phyloP scores from a whole-genome alignment of 805 yeast genomes.

The Saturnispora mendoncae region DNA sequence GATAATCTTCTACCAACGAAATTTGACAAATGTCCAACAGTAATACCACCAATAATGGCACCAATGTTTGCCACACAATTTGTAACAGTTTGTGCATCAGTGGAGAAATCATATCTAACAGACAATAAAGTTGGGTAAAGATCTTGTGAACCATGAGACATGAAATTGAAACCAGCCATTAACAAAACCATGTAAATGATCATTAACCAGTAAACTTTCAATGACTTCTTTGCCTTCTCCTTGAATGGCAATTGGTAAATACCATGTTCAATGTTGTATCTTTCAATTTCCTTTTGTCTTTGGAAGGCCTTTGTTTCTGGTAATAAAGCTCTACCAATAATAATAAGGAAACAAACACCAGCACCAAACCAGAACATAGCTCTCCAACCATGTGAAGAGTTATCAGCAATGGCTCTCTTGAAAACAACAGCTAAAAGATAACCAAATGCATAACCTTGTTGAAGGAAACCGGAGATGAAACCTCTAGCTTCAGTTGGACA shows the following conservation, averaged over 20 bases:
- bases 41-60: slow-evolving; percentile 47
- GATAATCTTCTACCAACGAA: slow-evolving; percentile 48
- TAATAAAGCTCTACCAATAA: slow-evolving; percentile 33
- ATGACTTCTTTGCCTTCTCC: slow-evolving; percentile 29
- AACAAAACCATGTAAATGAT: slow-evolving; percentile 46
- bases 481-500: slow-evolving; percentile 48
- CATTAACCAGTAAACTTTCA: slow-evolving; percentile 48
- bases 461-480: slow-evolving; percentile 58
- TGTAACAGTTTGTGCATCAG: slow-evolving; percentile 43
- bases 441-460: slow-evolving; percentile 74
- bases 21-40: slow-evolving; percentile 47
- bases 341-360: slow-evolving; percentile 40
- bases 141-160: slow-evolving; percentile 59
- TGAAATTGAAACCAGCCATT: slow-evolving; percentile 57
- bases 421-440: slow-evolving; percentile 57
- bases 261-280: slow-evolving; percentile 25
- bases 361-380: slow-evolving; percentile 62
- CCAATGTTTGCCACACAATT: slow-evolving; percentile 52
- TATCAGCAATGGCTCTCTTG: slow-evolving; percentile 52
- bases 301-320: slow-evolving; percentile 49
- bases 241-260: slow-evolving; percentile 28
- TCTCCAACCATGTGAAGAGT: slow-evolving; percentile 49
- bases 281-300: slow-evolving; percentile 31
- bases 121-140: slow-evolving; percentile 47
- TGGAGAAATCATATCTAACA: slow-evolving; percentile 35